Evolutionary conservation across 768 basidiomycete species (phyloP).

Genomic region (Phlegmacium glaucopus): DNA sequence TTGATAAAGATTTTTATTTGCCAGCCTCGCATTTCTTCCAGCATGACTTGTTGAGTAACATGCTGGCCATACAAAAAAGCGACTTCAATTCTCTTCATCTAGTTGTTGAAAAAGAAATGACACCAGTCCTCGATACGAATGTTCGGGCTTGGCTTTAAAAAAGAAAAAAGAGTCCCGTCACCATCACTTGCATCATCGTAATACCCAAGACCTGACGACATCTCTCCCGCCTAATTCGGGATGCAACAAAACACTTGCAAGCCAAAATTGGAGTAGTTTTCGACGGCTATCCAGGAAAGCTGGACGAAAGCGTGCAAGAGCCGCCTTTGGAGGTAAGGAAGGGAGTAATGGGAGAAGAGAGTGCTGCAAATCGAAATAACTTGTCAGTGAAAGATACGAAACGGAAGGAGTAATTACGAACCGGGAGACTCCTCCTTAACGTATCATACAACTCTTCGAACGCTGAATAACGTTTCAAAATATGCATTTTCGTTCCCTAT

Average conservation of each 20-base stretch:
- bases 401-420: constrained; percentile 25
- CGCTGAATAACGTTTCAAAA: constrained; percentile 64
- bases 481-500: constrained; percentile 57
- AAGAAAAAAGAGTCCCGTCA: too few species aligned
- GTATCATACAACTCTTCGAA: constrained; percentile 52
- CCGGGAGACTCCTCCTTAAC: constrained; percentile 51
- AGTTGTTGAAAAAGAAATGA: too few species aligned
- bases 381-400: background rate
- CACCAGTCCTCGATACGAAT: too few species aligned
- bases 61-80: too few species aligned
- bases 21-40: too few species aligned
- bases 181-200: too few species aligned
- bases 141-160: too few species aligned
- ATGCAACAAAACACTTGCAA: constrained; percentile 59
- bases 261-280: constrained; percentile 61
- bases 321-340: constrained; percentile 63
- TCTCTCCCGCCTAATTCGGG: constrained; percentile 66
- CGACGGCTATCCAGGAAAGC: constrained; percentile 66
- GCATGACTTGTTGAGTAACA: too few species aligned
- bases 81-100: too few species aligned
- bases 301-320: constrained; percentile 62
- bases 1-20: too few species aligned
- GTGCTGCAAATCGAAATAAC: constrained; percentile 27
- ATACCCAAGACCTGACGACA: constrained; percentile 58
- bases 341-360: constrained; percentile 49